phyloP scores from a whole-genome alignment of 106 monocot species.

The Hemerocallis citrina region DNA sequence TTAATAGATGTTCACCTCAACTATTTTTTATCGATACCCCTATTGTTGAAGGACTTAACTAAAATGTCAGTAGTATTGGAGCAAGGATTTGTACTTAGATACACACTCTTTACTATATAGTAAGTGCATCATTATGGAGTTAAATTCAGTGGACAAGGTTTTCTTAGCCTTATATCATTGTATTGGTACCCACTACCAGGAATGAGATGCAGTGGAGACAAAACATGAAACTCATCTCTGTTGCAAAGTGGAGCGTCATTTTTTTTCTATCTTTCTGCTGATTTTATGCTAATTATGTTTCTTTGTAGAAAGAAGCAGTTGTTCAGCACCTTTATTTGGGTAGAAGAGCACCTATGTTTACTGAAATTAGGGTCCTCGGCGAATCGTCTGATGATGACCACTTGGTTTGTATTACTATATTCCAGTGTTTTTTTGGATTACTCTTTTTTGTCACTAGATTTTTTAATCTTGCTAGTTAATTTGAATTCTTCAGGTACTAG shows the following conservation, averaged over 20 bases:
- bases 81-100: too few species aligned
- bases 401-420: conserved; percentile 42
- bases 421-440: background rate
- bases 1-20: too few species aligned
- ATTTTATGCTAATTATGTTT: background rate
- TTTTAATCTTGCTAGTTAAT: background rate
- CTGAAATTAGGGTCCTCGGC: conserved; percentile 71
- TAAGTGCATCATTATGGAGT: too few species aligned
- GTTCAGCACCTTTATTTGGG: conserved; percentile 87
- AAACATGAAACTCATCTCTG: too few species aligned
- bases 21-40: too few species aligned
- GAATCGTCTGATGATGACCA: conserved; percentile 87
- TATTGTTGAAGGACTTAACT: too few species aligned
- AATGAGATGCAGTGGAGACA: too few species aligned
- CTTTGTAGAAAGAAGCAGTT: conserved; percentile 64
- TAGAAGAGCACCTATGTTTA: conserved; percentile 76
- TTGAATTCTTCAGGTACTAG: conserved; percentile 52
- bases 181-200: too few species aligned
- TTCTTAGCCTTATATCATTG: too few species aligned
- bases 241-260: background rate
- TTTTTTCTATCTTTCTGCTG: background rate
- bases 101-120: too few species aligned
- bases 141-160: too few species aligned
- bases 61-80: too few species aligned
- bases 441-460: background rate